Conservation (phyloP, 805 yeast genomes). For the Maudiozyma bulderi region DNA sequence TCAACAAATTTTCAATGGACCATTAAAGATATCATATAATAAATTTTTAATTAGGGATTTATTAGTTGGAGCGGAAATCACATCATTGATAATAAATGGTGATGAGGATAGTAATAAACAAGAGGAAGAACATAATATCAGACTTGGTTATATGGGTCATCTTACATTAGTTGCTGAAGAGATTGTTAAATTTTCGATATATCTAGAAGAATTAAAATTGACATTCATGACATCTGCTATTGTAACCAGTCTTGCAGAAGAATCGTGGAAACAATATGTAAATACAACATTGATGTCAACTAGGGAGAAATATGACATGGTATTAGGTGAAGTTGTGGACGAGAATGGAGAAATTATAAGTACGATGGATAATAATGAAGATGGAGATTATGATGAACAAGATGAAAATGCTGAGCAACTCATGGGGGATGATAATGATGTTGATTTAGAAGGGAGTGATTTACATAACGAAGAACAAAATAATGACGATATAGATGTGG, state of each 20-base stretch:
- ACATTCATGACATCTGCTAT: conserved; percentile 20
- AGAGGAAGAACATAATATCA: conserved; percentile 50
- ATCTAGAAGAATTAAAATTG: conserved; percentile 31
- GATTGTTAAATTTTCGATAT: conserved; percentile 71
- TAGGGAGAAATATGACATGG: conserved; percentile 87
- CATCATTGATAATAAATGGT: conserved; percentile 56
- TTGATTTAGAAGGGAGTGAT: conserved; percentile 18
- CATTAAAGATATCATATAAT: conserved; percentile 63
- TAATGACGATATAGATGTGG: conserved; percentile 7
- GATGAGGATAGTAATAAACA: conserved; percentile 49
- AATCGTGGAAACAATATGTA: conserved; percentile 71
- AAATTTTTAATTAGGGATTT: conserved; percentile 52
- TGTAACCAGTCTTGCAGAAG: conserved; percentile 18
- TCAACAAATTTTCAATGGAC: conserved; percentile 73
- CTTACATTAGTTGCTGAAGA: conserved; percentile 89
- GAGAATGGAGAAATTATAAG: conserved; percentile 47
- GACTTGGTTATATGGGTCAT: conserved; percentile 97
- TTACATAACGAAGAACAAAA: conserved; percentile 6
- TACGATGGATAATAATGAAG: conserved; percentile 49
- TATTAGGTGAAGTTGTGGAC: conserved; percentile 63
- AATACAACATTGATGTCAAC: conserved; percentile 76
- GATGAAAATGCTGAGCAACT: conserved; percentile 10
- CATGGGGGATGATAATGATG: conserved; percentile 6
- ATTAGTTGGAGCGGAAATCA: conserved; percentile 49
- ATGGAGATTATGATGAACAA: conserved; percentile 29